Evolutionary conservation across 2,329 filamentous ascomycete genomes (phyloP).

Genomic region (Claviceps cyperi): DNA sequence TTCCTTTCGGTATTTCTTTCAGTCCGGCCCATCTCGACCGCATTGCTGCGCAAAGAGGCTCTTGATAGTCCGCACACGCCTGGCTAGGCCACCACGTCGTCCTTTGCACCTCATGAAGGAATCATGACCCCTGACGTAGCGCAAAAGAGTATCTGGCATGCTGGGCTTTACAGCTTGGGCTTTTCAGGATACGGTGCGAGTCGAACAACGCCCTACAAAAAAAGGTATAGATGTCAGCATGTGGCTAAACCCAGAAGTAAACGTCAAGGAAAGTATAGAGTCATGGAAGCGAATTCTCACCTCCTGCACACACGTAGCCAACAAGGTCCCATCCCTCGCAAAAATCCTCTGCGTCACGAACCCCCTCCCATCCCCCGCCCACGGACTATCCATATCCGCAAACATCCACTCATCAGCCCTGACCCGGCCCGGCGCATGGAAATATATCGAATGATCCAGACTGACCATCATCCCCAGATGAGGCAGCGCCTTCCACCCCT

Average conservation of each 20-base stretch:
- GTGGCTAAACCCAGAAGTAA: not conserved
- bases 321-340: constrained; percentile 51
- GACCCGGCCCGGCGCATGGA: constrained; percentile 45
- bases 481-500: constrained; percentile 24
- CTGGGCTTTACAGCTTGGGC: constrained; percentile 1
- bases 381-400: constrained; percentile 65
- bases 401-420: constrained; percentile 64
- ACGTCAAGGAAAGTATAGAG: not conserved
- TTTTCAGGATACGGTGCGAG: not conserved
- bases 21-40: too few species aligned
- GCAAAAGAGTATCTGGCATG: too few species aligned
- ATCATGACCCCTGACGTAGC: too few species aligned
- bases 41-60: too few species aligned
- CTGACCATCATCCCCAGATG: constrained; percentile 73
- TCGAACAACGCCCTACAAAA: constrained; percentile 4
- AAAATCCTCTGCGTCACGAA: constrained; percentile 66
- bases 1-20: too few species aligned
- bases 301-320: constrained; percentile 74
- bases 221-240: too few species aligned
- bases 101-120: too few species aligned
- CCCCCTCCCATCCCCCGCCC: constrained; percentile 64
- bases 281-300: constrained; percentile 24
- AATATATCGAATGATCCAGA: constrained; percentile 61
- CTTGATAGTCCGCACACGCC: too few species aligned
- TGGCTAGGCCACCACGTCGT: too few species aligned